Evolutionary conservation across 495 filamentous ascomycete species (phyloP), one percentile per base, ranked within the genome.

Genomic region (Oidiodendron maius): DNA sequence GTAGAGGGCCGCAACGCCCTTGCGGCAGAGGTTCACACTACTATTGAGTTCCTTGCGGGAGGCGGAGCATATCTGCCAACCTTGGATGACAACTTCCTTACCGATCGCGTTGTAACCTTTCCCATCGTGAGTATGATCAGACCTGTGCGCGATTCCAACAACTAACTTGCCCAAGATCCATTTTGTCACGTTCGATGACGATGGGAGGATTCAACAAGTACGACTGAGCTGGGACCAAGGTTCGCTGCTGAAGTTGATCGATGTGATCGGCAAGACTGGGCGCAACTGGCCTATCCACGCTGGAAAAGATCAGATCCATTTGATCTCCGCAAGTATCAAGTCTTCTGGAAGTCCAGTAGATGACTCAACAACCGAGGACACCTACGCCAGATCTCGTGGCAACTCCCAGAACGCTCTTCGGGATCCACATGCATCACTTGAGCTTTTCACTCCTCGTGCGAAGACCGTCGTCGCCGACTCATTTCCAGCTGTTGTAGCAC

Each of bases 221-320:
- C 84, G 90, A 45, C 80, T 91, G 50, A 86, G 84, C 64, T 98
- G 93, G 93, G 93, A 98, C 62, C 94, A 97, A 66, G 91, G 81
- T 21, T 88, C 88, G 44, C 77, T 97, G 8, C 75, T 98, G 51
- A 97, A 93, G 67, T 84, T 91, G 61, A 79, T 96, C 44, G 90
- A 95, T 56, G 83, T 96, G 24, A 97, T 98, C 66, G 93, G 93
- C 48, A 78, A 80, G 55, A 82, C 86, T 21, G 87, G 85, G 38
- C 85, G 83, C 59, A 88, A 85, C 61, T 98, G 93, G 93, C 93
- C 93, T 16, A 91, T 98, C 64, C 86, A 83, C 50, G 89, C 95
- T 60, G 86, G 84, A 48, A 84, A 80, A 54, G 89, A 95, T 20
- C 93, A 97, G 65, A 73, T 81, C 36, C 83, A 76, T 54, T 69